Evolutionary conservation across 176 grass and related monocot genomes (phyloP).

Genomic region (Bothriochloa decipiens): DNA sequence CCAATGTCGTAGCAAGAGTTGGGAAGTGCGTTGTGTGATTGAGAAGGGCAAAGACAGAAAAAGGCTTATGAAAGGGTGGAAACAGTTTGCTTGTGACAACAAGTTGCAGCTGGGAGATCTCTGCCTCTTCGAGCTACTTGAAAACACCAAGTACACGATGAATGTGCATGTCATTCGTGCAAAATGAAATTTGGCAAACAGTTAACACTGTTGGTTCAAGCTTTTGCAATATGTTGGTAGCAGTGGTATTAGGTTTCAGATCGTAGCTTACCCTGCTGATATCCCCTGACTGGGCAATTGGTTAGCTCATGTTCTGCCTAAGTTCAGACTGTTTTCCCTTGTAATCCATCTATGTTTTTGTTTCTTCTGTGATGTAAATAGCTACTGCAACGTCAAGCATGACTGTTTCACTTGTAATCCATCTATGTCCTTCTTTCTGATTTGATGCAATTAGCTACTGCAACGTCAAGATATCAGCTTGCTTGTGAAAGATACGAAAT

Average conservation of each 20-base stretch:
- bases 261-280: neutral
- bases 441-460: neutral
- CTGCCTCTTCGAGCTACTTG: conserved; percentile 53
- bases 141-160: conserved; percentile 13
- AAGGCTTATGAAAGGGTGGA: conserved; percentile 34
- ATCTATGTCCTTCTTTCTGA: neutral
- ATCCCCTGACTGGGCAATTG: neutral
- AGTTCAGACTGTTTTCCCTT: neutral
- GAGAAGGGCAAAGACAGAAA: neutral
- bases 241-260: neutral
- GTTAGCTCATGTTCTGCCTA: neutral
- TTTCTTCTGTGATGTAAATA: neutral
- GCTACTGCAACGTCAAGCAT: no score
- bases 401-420: neutral
- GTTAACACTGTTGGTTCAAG: neutral
- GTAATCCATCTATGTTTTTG: neutral
- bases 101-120: conserved; percentile 46
- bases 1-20: neutral
- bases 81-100: conserved; percentile 34
- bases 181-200: neutral
- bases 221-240: neutral
- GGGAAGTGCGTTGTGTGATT: conserved; percentile 11
- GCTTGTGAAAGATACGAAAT: neutral
- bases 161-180: conserved; percentile 35
- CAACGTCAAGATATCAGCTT: neutral